Percentiles rank a stretch among this genome's conserved stretches.
phyloP scores from a whole-genome alignment of 257 asterid genomes.

The Solanum appendiculatum region DNA sequence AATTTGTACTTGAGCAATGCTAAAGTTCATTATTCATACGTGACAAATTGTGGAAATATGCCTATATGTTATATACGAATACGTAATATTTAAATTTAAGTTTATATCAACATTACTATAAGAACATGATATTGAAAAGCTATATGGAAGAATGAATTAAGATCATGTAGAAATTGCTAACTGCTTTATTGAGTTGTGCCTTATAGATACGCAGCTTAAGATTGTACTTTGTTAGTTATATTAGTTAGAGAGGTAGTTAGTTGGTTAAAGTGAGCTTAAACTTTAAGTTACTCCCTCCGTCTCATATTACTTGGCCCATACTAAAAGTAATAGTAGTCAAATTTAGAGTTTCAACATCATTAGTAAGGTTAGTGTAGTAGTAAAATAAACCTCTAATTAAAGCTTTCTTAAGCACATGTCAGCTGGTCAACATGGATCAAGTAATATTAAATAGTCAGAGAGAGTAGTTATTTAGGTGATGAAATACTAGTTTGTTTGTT shows the following conservation, averaged over 20 bases:
- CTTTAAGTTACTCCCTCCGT: not conserved
- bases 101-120: not conserved
- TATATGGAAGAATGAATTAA: not conserved
- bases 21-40: not conserved
- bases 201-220: not conserved
- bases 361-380: not conserved
- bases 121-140: not conserved
- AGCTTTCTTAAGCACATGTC: too few relatives aligned
- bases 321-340: too few relatives aligned
- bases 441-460: too few relatives aligned
- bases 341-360: not conserved
- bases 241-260: not conserved
- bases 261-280: not conserved
- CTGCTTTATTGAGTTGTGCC: not conserved
- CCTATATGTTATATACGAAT: not conserved
- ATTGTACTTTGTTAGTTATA: not conserved
- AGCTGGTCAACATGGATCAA: too few relatives aligned
- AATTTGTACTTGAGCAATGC: not conserved
- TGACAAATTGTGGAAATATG: not conserved
- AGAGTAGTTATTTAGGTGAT: not conserved
- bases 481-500: not conserved
- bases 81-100: not conserved
- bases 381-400: too few relatives aligned
- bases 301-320: not conserved
- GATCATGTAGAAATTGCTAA: not conserved